Percentiles rank a stretch among this genome's conserved stretches.
phyloP scores from a whole-genome alignment of 2,329 filamentous ascomycete genomes.

The Alternaria consortialis region DNA sequence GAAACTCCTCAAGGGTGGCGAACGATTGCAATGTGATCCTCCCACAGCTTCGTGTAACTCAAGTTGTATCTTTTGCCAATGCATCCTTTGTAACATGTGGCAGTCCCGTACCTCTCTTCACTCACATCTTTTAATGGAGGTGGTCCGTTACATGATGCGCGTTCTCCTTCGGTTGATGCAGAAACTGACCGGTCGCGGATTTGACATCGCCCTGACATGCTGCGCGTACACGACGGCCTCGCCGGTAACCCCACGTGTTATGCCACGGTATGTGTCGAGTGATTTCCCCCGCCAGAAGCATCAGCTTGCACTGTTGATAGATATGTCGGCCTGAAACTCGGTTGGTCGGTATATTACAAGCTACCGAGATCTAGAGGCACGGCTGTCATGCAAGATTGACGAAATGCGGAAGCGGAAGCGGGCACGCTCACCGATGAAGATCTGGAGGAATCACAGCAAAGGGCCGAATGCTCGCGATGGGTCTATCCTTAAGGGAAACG shows the following conservation, averaged over 20 bases:
- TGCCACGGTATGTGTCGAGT: conserved; percentile 11
- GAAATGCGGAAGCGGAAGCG: conserved; percentile 23
- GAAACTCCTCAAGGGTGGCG: not conserved
- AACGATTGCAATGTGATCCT: not conserved
- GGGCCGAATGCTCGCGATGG: conserved; percentile 12
- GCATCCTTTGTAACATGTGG: not conserved
- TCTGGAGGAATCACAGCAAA: conserved; percentile 4
- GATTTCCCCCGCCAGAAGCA: conserved; percentile 6
- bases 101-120: not conserved
- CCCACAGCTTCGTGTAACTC: not conserved
- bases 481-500: conserved; percentile 8
- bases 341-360: conserved; percentile 11
- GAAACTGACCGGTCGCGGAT: not conserved
- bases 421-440: conserved; percentile 18
- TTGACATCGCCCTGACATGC: not conserved
- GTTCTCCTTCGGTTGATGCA: not conserved
- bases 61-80: not conserved
- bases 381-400: conserved; percentile 16
- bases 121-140: conserved; percentile 1
- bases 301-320: conserved; percentile 1
- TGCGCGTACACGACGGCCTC: not conserved
- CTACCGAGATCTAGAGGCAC: conserved; percentile 21
- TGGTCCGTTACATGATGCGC: not conserved
- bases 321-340: conserved; percentile 11
- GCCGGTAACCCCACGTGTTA: conserved; percentile 6